Percentiles rank a stretch among this genome's conserved stretches.
Evolutionary conservation across 345 rosid genomes (phyloP).

Genomic region (Firmiana major): DNA sequence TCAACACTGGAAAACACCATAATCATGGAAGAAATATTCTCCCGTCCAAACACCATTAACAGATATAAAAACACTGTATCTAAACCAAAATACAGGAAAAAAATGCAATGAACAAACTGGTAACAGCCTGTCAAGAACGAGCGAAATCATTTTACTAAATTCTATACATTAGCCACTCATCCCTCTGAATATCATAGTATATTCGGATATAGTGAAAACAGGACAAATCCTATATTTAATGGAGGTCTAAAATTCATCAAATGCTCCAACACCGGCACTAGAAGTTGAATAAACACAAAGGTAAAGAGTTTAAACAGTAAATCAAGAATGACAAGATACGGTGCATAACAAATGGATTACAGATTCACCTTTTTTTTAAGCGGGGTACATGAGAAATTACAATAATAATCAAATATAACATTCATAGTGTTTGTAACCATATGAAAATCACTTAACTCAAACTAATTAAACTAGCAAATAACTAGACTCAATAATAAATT

Average conservation of each 20-base stretch:
- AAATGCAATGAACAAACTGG: neutral
- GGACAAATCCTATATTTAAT: neutral
- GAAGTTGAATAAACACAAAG: neutral
- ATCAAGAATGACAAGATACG: too few relatives aligned
- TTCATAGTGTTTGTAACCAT: too few relatives aligned
- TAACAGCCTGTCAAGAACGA: neutral
- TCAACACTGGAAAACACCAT: too few relatives aligned
- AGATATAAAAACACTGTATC: slow-evolving; percentile 24
- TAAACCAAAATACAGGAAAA: neutral
- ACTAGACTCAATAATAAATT: too few relatives aligned
- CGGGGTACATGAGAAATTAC: too few relatives aligned
- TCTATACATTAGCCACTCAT: neutral
- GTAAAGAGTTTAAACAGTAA: neutral
- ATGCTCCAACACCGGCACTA: neutral
- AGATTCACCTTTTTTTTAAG: too few relatives aligned
- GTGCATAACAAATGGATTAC: neutral
- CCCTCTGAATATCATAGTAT: neutral
- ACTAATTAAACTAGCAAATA: too few relatives aligned
- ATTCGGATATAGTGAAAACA: neutral
- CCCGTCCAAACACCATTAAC: neutral
- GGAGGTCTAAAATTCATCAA: neutral
- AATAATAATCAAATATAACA: too few relatives aligned
- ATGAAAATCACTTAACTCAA: too few relatives aligned
- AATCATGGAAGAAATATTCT: neutral
- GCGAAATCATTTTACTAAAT: neutral